A percentile compares a stretch with the other conserved stretches of the same genome.
Evolutionary conservation across 768 basidiomycete species (phyloP).

Genomic region (Leccinum barrowsii): DNA sequence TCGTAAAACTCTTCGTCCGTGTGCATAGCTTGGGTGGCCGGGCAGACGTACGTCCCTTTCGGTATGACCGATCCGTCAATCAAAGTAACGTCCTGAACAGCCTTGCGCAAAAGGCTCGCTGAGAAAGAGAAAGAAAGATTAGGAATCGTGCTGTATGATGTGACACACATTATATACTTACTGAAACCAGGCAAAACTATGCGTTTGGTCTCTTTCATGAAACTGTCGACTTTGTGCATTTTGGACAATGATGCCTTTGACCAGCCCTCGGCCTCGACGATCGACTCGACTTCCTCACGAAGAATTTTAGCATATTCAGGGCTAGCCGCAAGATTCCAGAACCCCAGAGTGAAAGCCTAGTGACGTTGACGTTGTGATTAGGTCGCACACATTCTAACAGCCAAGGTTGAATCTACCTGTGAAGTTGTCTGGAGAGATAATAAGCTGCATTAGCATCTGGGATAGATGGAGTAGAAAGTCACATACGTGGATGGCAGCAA

Average conservation of each 20-base stretch:
- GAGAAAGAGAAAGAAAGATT: not conserved
- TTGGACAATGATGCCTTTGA: not conserved
- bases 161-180: not conserved
- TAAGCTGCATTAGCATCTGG: not conserved
- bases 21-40: not conserved
- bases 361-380: not conserved
- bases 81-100: not conserved
- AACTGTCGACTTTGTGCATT: not conserved
- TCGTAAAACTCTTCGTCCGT: not conserved
- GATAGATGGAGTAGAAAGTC: not conserved
- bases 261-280: not conserved
- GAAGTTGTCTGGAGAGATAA: not conserved
- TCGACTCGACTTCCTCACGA: not conserved
- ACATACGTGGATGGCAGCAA: slow-evolving; percentile 24
- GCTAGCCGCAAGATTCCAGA: not conserved
- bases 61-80: not conserved
- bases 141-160: not conserved
- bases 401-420: not conserved
- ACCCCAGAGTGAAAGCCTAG: not conserved
- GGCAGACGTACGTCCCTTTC: not conserved
- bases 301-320: not conserved
- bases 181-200: not conserved
- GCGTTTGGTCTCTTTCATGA: not conserved
- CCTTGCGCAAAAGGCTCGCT: not conserved
- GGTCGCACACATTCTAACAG: not conserved